Evolutionary conservation across 352 stramenopile species (phyloP), one percentile per base, ranked within the genome.

Genomic region (Globisporangium spinosum): DNA sequence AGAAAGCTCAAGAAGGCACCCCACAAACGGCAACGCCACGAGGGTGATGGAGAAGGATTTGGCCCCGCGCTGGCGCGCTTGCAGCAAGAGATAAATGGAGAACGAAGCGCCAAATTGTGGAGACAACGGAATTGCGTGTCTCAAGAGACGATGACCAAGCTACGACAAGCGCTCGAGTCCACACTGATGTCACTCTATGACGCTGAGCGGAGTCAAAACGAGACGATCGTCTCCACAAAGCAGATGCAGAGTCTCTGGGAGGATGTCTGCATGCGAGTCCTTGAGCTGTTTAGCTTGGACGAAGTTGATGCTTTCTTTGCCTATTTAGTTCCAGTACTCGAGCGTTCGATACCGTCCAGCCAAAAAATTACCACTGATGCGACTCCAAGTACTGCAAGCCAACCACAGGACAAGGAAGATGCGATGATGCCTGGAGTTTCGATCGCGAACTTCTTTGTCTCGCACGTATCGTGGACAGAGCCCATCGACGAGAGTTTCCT

Each of bases 301-400:
- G 12, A 49, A 25, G 7, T 66, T 3, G 58, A 70, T 1, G 38
- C 49, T 5, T 70, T 70, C 54, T 70, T 70, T 45, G 58, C 65
- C 17, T 60, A 61, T 20, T 12, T 70, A 15, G 58, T 70, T 15
- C 58, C 65, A 9, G 47, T 27, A 22, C 20, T 70, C 5, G 22
- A 13, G 32, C 54, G 22, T 35, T 49, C 54, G 17, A 3, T 23
- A 23, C 4, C 51, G 7, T 13, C 32, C 2, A 58, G 22, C 27
- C 34, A 51, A n/a, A 40, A 22, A 43, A 25, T 45, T 25, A 12
- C 29, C 17, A 59, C 54, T 23, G 54, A n/a, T 15, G 54, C 54
- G 8, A 59, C 54, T 23, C 27, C 54, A 3, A 59, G 54, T 59
- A 40, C 54, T 59, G 27, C 40, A 12, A 57, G 49, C 20, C 59